phyloP scores from a whole-genome alignment of 148 eudicot species.

The Rhododendron kiyosumense region DNA sequence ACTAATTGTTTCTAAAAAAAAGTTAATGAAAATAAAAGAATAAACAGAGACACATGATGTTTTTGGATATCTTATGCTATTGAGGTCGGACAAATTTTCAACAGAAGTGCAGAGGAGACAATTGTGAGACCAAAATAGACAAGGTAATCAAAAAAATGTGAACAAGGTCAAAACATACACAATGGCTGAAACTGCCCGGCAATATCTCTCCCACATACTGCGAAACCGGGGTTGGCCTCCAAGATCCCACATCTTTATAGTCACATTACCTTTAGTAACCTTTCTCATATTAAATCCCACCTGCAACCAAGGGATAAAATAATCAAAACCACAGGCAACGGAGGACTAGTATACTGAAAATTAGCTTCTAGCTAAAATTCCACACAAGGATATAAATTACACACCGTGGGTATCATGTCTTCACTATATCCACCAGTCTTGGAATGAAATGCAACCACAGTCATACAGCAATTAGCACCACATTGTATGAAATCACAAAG shows the following conservation, averaged over 20 bases:
- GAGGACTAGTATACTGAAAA: no score
- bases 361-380: no score
- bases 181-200: constrained; percentile 98
- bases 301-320: constrained; percentile 27
- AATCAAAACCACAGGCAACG: no score
- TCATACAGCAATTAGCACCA: neutral
- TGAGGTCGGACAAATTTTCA: no score
- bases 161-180: constrained; percentile 50
- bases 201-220: constrained; percentile 99
- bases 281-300: constrained; percentile 96
- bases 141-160: no score
- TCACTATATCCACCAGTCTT: constrained; percentile 52
- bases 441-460: neutral
- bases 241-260: constrained; percentile 99
- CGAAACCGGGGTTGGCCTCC: constrained; percentile 99
- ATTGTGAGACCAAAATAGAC: no score
- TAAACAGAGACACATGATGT: no score
- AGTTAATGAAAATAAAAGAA: no score
- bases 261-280: constrained; percentile 95
- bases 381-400: constrained; percentile 4
- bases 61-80: no score
- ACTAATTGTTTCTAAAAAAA: no score
- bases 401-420: constrained; percentile 58
- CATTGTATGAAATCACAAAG: constrained; percentile 1
- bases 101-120: no score